A percentile compares a stretch with the other conserved stretches of the same genome.
phyloP scores from a whole-genome alignment of 2,329 filamentous ascomycete species.

The Trichoderma gracile region DNA sequence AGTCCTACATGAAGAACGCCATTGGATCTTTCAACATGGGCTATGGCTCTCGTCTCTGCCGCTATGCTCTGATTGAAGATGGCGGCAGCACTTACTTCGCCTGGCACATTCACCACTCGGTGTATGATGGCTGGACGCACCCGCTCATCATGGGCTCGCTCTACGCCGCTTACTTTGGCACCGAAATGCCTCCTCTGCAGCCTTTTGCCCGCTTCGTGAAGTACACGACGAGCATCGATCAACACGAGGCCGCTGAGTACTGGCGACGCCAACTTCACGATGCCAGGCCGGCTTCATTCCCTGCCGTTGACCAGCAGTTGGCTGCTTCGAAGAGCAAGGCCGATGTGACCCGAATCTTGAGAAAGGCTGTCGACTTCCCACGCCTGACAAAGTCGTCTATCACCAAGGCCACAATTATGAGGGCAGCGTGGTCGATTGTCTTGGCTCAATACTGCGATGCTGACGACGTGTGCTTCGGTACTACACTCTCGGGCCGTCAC shows the following conservation, averaged over 20 bases:
- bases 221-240: slow-evolving; percentile 17
- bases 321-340: neutral
- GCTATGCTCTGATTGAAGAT: slow-evolving; percentile 25
- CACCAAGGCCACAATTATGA: slow-evolving; percentile 28
- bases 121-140: slow-evolving; percentile 21
- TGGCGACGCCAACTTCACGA: slow-evolving; percentile 17
- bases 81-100: neutral
- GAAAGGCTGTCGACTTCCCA: slow-evolving; percentile 11
- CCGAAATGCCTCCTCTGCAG: slow-evolving; percentile 28
- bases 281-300: slow-evolving; percentile 27
- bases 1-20: slow-evolving; percentile 10
- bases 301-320: neutral
- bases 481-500: slow-evolving; percentile 28
- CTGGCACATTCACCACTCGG: slow-evolving; percentile 21
- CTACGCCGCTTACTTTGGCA: slow-evolving; percentile 7
- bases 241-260: slow-evolving; percentile 10
- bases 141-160: slow-evolving; percentile 11
- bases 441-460: slow-evolving; percentile 25
- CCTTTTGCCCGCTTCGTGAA: slow-evolving; percentile 22
- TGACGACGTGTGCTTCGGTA: slow-evolving; percentile 30
- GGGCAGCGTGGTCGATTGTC: slow-evolving; percentile 30
- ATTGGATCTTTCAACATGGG: slow-evolving; percentile 16
- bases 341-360: neutral
- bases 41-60: slow-evolving; percentile 27
- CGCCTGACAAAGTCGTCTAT: slow-evolving; percentile 11